phyloP scores from a whole-genome alignment of 2,329 filamentous ascomycete species.

The Sarocladiaceae sp. region DNA sequence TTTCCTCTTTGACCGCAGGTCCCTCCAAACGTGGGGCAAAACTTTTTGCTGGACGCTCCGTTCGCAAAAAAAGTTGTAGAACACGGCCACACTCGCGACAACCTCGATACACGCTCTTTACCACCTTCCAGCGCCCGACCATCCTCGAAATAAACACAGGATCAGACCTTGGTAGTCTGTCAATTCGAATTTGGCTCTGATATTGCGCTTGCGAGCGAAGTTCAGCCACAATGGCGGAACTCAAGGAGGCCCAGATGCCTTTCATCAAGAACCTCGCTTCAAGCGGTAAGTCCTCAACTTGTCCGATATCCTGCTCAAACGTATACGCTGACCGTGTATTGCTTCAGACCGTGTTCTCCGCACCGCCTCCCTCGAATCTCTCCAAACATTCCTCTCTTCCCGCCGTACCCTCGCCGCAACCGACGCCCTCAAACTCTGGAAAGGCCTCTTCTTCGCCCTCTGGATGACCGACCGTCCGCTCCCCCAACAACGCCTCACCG shows the following conservation, averaged over 20 bases:
- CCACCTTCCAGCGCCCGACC: no score
- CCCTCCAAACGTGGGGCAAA: slow-evolving; percentile 8
- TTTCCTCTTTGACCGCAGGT: neutral
- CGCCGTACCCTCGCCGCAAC: slow-evolving; percentile 55
- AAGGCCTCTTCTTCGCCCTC: slow-evolving; percentile 87
- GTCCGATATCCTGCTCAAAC: neutral
- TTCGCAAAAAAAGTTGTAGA: neutral
- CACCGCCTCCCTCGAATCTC: slow-evolving; percentile 70
- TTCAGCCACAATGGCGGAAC: slow-evolving; percentile 30
- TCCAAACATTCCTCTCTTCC: slow-evolving; percentile 71
- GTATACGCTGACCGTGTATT: neutral
- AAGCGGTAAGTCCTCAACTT: slow-evolving; percentile 60
- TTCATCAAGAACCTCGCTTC: slow-evolving; percentile 83
- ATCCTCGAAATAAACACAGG: no score
- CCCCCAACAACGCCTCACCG: slow-evolving; percentile 80
- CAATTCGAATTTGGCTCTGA: no score
- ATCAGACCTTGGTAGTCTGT: no score
- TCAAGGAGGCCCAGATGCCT: slow-evolving; percentile 51
- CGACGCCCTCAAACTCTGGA: slow-evolving; percentile 87
- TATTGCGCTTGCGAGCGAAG: neutral
- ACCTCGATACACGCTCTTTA: neutral
- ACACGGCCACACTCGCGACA: neutral
- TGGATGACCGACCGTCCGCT: slow-evolving; percentile 90
- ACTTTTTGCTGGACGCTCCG: slow-evolving; percentile 1
- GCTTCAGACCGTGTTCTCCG: slow-evolving; percentile 69